These are phyloP conservation scores for Mortierella sp. DNA, from an alignment of 371 early-diverging fungal species.

Conservation along the genomic window DNA sequence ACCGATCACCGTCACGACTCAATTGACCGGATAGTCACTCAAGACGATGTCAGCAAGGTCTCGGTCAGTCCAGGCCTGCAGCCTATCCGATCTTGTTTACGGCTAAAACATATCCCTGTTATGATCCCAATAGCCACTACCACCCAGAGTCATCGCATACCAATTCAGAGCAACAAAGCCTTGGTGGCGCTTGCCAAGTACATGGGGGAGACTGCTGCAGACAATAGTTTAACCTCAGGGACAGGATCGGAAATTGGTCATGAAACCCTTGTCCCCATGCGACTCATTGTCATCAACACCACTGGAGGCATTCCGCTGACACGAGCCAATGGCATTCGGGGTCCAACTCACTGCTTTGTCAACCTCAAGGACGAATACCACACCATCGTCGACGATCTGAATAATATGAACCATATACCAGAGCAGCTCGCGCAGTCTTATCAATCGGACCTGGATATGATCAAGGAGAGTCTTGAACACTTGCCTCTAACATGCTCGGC, in stretches of 20 bases:
- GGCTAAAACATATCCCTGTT: slow-evolving; percentile 59
- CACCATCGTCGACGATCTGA: slow-evolving; percentile 54
- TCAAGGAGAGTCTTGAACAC: slow-evolving; percentile 59
- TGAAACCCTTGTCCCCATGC: slow-evolving; percentile 50
- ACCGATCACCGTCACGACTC: not conserved
- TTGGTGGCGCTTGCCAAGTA: slow-evolving; percentile 58
- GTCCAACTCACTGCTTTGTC: slow-evolving; percentile 64
- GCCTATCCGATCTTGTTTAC: slow-evolving; percentile 41
- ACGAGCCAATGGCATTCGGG: slow-evolving; percentile 56
- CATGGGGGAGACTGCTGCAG: slow-evolving; percentile 36
- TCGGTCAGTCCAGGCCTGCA: slow-evolving; percentile 44
- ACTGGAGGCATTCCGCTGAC: slow-evolving; percentile 62
- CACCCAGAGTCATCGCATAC: slow-evolving; percentile 33
- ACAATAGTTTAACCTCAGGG: not conserved
- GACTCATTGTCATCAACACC: slow-evolving; percentile 63
- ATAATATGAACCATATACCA: slow-evolving; percentile 56
- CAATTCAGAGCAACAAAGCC: slow-evolving; percentile 46
- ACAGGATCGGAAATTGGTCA: not conserved
- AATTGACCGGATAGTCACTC: slow-evolving; percentile 4
- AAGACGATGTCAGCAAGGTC: slow-evolving; percentile 21
- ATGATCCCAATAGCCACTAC: slow-evolving; percentile 56
- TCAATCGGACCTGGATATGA: slow-evolving; percentile 64
- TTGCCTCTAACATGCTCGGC: slow-evolving; percentile 68
- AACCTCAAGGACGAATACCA: slow-evolving; percentile 74
- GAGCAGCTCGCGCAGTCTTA: slow-evolving; percentile 55